These are phyloP conservation scores for Acanthamoeba sp. DNA, from an alignment of 208 protist genomes.

Conservation along the genomic window DNA sequence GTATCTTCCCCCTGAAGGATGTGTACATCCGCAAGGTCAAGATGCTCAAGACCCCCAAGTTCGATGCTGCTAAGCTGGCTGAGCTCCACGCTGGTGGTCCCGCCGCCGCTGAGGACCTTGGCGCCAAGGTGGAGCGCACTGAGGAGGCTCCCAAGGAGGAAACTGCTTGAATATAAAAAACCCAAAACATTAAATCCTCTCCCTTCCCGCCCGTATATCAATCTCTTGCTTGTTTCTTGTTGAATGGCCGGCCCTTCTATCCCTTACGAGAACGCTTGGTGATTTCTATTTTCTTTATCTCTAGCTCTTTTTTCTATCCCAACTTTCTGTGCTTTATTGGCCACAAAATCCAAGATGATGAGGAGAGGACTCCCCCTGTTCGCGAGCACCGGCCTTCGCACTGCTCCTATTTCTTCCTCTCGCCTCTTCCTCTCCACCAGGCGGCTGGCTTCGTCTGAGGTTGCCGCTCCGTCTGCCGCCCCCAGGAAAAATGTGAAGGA, in stretches of 20 bases:
- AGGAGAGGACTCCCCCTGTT: constrained; percentile 1
- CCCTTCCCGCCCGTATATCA: neutral
- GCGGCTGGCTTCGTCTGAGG: neutral
- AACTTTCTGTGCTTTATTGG: neutral
- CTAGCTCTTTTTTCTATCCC: neutral
- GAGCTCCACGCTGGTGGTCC: constrained; percentile 90
- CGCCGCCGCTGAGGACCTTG: constrained; percentile 43
- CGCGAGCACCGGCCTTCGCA: neutral
- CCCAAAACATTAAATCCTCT: neutral
- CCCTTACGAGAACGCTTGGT: no score
- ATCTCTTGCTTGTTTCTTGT: neutral
- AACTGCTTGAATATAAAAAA: constrained; percentile 54
- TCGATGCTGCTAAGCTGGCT: constrained; percentile 95
- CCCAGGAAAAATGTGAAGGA: constrained; percentile 28
- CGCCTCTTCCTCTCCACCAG: neutral
- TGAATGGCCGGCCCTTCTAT: no score
- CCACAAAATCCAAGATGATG: neutral
- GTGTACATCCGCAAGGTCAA: constrained; percentile 99
- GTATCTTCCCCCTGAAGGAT: constrained; percentile 98
- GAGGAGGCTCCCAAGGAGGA: constrained; percentile 27
- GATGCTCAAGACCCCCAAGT: constrained; percentile 97
- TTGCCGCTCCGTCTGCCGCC: neutral
- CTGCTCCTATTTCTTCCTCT: neutral
- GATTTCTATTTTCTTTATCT: neutral
- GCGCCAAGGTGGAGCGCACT: constrained; percentile 36